Evolutionary conservation across 768 basidiomycete genomes (phyloP), one percentile per base, ranked within the genome.

Genomic region (Tylopilus intermedius): DNA sequence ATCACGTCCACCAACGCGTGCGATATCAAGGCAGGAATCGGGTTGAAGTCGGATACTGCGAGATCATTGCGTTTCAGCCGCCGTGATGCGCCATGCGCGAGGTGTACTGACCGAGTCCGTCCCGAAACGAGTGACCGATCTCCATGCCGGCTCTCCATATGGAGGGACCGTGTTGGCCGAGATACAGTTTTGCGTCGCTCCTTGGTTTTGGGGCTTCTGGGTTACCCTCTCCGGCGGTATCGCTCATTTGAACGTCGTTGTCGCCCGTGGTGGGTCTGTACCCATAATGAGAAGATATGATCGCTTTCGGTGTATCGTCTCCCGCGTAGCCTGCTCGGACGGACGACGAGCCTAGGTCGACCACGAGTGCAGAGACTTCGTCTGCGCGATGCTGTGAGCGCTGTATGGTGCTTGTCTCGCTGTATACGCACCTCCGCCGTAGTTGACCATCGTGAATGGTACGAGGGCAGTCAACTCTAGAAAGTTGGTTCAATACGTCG

Each of bases 281-380:
- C 30, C 94, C 94, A 70, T 92, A 98, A 41, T 82, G 78, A 3
- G 94, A 89, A 8, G 96, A 89, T 57, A 95, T 82, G 56, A 97
- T 84, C 15, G 90, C 88, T 71, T 92, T 91, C 15, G 96, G 96
- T 10, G 88, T 82, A 64, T 98, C 96, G 71, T 98, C 95, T 43
- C 96, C 96, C 10, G 96, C 95, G 69, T 98, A 96, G 49, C 96
- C 96, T 10, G 93, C 92, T 66, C 96, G 86, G 49, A 94, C 74
- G 8, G 92, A 88, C 24, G 88, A 87, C 10, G 89, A 77, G 27
- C 96, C 96, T 66, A 98, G 88, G 74, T 99, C 96, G 35, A 99
- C 74, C 22, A 98, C 96, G 48, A 98, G 75, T 29, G 95, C 96
- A 33, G 93, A 88, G n/a, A 98, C 93, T 74, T 97, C 94, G 67